Conservation (phyloP, 2,329 filamentous ascomycete species). For the Myrmaecium sp. region DNA sequence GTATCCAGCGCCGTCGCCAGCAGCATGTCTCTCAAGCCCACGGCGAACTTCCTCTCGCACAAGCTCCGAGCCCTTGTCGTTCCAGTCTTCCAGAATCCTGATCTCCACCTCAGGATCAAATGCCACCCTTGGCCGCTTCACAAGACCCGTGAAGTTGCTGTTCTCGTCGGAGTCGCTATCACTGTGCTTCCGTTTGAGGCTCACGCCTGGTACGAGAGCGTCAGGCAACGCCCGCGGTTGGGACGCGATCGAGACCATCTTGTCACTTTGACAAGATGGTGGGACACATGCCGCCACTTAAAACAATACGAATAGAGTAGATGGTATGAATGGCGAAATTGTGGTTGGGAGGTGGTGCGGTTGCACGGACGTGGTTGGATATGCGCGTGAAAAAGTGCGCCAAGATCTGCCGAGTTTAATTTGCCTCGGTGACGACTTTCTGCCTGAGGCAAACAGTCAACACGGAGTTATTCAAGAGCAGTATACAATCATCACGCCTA, state of each 20-base stretch:
- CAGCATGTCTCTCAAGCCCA: constrained; percentile 36
- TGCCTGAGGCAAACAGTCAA: too few relatives aligned
- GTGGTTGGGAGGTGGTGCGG: too few relatives aligned
- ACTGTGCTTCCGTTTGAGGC: constrained; percentile 21
- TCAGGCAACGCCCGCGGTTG: constrained; percentile 9
- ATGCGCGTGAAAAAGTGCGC: too few relatives aligned
- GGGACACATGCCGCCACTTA: too few relatives aligned
- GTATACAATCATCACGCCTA: too few relatives aligned
- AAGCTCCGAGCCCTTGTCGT: constrained; percentile 38
- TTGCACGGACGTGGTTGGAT: too few relatives aligned
- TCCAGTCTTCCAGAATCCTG: constrained; percentile 25
- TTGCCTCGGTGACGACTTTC: too few relatives aligned
- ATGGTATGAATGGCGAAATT: too few relatives aligned
- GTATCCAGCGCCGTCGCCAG: constrained; percentile 38
- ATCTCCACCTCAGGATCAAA: constrained; percentile 32
- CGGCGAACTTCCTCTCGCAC: constrained; percentile 44
- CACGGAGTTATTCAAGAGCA: too few relatives aligned
- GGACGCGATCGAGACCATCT: constrained; percentile 22
- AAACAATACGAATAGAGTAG: too few relatives aligned
- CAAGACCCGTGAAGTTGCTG: constrained; percentile 11
- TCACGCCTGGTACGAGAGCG: constrained; percentile 12
- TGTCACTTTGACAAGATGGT: too few relatives aligned
- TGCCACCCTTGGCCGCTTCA: constrained; percentile 30
- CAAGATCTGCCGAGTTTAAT: too few relatives aligned
- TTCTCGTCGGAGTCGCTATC: constrained; percentile 17